A percentile compares a stretch with the other conserved stretches of the same genome.
These are phyloP conservation scores for Eucalyptus polyanthemos DNA, from an alignment of 345 rosid species.

Conservation along the genomic window DNA sequence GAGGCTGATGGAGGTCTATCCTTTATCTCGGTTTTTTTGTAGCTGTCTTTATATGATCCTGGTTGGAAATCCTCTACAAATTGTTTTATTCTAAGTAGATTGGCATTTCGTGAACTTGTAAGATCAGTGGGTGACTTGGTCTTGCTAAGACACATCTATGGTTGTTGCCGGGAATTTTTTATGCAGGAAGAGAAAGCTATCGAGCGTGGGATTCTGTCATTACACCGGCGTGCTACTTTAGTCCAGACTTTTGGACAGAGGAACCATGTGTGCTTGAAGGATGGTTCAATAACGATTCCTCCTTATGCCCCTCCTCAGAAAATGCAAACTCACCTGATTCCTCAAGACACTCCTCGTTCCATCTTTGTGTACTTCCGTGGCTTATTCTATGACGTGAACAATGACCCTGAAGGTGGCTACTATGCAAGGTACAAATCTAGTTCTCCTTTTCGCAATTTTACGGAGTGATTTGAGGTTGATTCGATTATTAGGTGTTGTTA, in stretches of 20 bases:
- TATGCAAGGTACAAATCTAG: constrained; percentile 63
- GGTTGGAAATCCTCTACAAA: background rate
- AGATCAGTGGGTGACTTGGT: background rate
- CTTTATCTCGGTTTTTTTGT: background rate
- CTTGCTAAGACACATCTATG: background rate
- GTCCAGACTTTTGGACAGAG: constrained; percentile 95
- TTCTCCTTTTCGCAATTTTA: background rate
- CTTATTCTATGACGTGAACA: constrained; percentile 84
- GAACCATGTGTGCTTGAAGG: constrained; percentile 87
- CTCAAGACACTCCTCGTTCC: constrained; percentile 67
- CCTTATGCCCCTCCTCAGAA: constrained; percentile 97
- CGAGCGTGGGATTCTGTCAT: constrained; percentile 75
- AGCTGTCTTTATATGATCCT: background rate
- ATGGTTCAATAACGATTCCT: constrained; percentile 89
- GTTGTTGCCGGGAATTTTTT: background rate
- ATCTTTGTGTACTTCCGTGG: constrained; percentile 96
- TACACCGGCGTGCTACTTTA: constrained; percentile 71
- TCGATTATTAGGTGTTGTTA: background rate
- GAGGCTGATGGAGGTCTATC: background rate
- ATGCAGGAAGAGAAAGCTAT: constrained; percentile 88
- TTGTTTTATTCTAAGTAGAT: background rate
- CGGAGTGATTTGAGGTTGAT: background rate
- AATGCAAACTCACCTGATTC: constrained; percentile 79
- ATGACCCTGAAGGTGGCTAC: constrained; percentile 97
- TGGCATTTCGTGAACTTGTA: background rate